Evolutionary conservation across 441 rosid species (phyloP), one percentile per base, ranked within the genome.

Genomic region (Pelargonium myrrhifolium): DNA sequence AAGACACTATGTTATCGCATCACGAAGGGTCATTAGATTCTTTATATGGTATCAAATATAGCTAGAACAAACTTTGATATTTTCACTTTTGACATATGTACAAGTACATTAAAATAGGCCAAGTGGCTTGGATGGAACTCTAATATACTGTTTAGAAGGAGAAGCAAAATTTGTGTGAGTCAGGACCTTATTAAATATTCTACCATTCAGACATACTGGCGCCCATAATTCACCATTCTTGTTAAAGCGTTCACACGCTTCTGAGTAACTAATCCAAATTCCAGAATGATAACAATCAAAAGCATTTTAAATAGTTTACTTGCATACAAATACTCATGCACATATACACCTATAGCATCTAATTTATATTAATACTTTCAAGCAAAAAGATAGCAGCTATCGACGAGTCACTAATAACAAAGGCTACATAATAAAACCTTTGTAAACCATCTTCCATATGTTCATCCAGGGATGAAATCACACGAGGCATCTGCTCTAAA

Each of bases 401-500:
- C 60, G 18, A 55, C 60, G 11, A 64, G 12, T 2, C 31, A 53
- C 68, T 59, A 15, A 45, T 11, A 51, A 59, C 53, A 62, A 37
- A 67, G 60, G 45, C 15, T 39, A 51, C 21, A 31, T 12, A 43
- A 68, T 35, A 66, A 9, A 69, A 85, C 90, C 90, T 83, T 39
- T 81, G 84, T 51, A 86, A 69, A 75, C 89, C 86, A 64, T 61
- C 63, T 65, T 84, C 90, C 80, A 80, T 72, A 66, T 88, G 81
- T 58, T 89, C 90, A 80, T 88, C 93, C 53, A 88, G 75, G 59
- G 85, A 75, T 9, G 86, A 78, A 72, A 88, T 78, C 60, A 78
- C 85, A 45, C 49, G 69, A 68, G 93, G 89, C 83, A 88, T 79
- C 74, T 84, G 87, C 70, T 86, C 75, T 73, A 84, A 72, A 28